Percentiles rank a stretch among this genome's conserved stretches.
Evolutionary conservation across 2,329 filamentous ascomycete genomes (phyloP).

Genomic region (Magnaporthiopsis rhizophila): DNA sequence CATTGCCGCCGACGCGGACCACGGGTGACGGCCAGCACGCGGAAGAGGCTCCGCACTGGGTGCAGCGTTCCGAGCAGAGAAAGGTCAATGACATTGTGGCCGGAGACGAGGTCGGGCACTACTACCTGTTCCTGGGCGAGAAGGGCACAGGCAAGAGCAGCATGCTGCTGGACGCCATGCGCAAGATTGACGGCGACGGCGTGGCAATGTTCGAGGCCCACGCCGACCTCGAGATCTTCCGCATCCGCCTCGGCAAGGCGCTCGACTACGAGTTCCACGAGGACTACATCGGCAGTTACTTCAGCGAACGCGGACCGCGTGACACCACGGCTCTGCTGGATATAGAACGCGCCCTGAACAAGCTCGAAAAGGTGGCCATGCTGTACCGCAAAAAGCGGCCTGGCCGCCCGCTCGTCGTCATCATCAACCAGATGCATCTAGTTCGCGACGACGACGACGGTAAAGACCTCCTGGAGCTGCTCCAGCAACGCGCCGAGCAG

Average conservation of each 20-base stretch:
- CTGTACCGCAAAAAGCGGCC: conserved; percentile 48
- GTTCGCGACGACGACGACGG: conserved; percentile 88
- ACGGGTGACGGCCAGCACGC: conserved; percentile 20
- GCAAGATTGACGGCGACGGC: conserved; percentile 79
- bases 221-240: conserved; percentile 89
- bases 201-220: conserved; percentile 96
- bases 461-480: conserved; percentile 84
- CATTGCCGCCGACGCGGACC: conserved; percentile 20
- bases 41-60: conserved; percentile 56
- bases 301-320: conserved; percentile 85
- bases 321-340: conserved; percentile 89
- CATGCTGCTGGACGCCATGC: conserved; percentile 94
- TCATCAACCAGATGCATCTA: conserved; percentile 90
- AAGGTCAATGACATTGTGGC: conserved; percentile 76
- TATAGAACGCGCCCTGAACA: conserved; percentile 95
- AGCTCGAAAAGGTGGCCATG: conserved; percentile 91
- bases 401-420: conserved; percentile 71
- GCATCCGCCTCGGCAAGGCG: conserved; percentile 84
- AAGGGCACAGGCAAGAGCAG: conserved; percentile 96
- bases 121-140: conserved; percentile 86
- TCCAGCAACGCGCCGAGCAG: conserved; percentile 91
- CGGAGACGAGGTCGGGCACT: conserved; percentile 69
- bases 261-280: conserved; percentile 96
- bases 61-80: conserved; percentile 72
- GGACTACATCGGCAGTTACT: conserved; percentile 94